These are phyloP conservation scores for Colletotrichum liaoningense DNA, from an alignment of 2,329 filamentous ascomycete genomes.

Conservation along the genomic window DNA sequence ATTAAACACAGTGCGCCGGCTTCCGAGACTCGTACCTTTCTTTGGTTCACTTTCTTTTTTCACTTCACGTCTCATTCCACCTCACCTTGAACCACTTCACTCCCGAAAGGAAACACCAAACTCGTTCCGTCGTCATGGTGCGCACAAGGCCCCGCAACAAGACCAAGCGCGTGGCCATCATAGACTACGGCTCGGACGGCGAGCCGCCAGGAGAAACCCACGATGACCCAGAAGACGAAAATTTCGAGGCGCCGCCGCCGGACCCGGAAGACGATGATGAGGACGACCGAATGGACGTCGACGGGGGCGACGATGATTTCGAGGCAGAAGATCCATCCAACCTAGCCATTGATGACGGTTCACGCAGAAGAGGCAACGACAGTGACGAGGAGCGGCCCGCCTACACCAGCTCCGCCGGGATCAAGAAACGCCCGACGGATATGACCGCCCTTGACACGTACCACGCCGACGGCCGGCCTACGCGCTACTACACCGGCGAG, in stretches of 20 bases:
- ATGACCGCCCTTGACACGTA: conserved; percentile 28
- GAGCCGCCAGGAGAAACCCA: conserved; percentile 25
- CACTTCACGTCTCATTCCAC: not conserved
- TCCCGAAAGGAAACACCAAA: not conserved
- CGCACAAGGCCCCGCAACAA: conserved; percentile 28
- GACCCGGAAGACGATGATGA: conserved; percentile 43
- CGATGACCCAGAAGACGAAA: conserved; percentile 39
- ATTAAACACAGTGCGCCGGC: not conserved
- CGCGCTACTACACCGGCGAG: conserved; percentile 51
- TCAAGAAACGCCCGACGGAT: conserved; percentile 33
- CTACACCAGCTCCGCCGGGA: conserved; percentile 40
- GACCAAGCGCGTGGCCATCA: conserved; percentile 15
- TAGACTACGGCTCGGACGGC: conserved; percentile 29
- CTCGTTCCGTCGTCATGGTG: conserved; percentile 8
- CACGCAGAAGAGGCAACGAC: conserved; percentile 19
- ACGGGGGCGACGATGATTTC: conserved; percentile 46
- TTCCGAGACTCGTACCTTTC: not conserved
- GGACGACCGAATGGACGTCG: conserved; percentile 41
- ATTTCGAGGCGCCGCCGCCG: conserved; percentile 33
- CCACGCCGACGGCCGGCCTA: conserved; percentile 38
- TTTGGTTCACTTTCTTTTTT: not conserved
- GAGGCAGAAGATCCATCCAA: conserved; percentile 46
- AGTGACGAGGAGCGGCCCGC: conserved; percentile 43
- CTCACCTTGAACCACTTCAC: not conserved
- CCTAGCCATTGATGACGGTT: conserved; percentile 34